Evolutionary conservation across 2,329 filamentous ascomycete species (phyloP).

Genomic region (Botrytis byssoidea): DNA sequence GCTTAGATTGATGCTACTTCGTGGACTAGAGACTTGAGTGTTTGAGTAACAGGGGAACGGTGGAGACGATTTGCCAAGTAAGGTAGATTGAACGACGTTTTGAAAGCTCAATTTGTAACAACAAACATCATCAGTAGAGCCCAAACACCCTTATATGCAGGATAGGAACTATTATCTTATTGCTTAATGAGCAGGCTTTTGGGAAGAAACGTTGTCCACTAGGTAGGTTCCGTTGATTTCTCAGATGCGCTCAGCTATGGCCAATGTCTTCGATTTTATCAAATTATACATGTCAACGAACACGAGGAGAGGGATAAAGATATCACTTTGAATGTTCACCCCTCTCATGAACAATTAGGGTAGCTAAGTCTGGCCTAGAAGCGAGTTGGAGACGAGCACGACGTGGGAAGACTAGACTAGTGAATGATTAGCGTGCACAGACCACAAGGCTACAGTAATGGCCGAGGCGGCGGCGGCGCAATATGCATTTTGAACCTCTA

Average conservation of each 20-base stretch:
- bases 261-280: not conserved
- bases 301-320: not conserved
- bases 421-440: not conserved
- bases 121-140: too few relatives aligned
- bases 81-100: too few relatives aligned
- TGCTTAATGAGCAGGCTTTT: not conserved
- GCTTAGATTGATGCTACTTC: too few relatives aligned
- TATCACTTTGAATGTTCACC: not conserved
- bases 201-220: not conserved
- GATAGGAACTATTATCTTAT: too few relatives aligned
- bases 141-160: too few relatives aligned
- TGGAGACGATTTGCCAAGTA: too few relatives aligned
- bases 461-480: constrained; percentile 8
- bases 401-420: not conserved
- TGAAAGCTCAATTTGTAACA: too few relatives aligned
- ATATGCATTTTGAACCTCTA: constrained; percentile 6
- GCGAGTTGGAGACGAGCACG: not conserved
- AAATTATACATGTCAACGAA: not conserved
- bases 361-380: not conserved
- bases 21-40: too few relatives aligned
- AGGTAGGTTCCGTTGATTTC: not conserved
- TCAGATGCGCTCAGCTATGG: not conserved
- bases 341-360: not conserved
- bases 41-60: too few relatives aligned
- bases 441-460: not conserved